Conservation (phyloP, 2,329 filamentous ascomycete species). For the Xylariaceae sp. region DNA sequence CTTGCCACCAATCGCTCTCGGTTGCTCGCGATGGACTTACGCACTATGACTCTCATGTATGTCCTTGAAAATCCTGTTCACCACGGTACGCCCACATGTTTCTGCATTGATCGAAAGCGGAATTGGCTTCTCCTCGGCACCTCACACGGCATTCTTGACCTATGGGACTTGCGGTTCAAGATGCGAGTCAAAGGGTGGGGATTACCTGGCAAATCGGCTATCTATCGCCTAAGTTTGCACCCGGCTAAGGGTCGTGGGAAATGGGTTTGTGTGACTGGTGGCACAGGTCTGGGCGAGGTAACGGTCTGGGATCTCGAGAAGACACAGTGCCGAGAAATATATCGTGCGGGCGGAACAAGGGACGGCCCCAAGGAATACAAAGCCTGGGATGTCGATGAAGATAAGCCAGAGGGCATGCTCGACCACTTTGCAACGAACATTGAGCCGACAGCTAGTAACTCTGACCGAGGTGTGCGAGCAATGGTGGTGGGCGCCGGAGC, state of each 20-base stretch:
- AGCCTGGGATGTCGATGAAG: conserved; percentile 85
- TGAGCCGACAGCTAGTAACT: conserved; percentile 51
- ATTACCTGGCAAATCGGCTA: conserved; percentile 72
- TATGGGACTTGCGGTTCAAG: conserved; percentile 96
- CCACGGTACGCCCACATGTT: conserved; percentile 87
- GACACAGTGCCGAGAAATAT: conserved; percentile 81
- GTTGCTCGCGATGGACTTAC: conserved; percentile 78
- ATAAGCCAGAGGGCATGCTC: conserved; percentile 81
- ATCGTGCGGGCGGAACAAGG: conserved; percentile 63
- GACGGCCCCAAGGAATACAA: conserved; percentile 66
- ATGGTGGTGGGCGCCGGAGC: conserved; percentile 69
- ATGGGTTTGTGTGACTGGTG: conserved; percentile 85
- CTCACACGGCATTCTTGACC: conserved; percentile 83
- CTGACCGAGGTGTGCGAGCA: conserved; percentile 59
- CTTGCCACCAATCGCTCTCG: conserved; percentile 83
- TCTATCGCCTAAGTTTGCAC: conserved; percentile 76
- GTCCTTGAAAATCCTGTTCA: conserved; percentile 81
- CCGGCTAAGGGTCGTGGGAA: conserved; percentile 73
- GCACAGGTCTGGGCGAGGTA: conserved; percentile 81
- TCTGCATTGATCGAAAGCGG: conserved; percentile 78
- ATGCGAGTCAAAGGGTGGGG: conserved; percentile 86
- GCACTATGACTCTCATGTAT: conserved; percentile 80
- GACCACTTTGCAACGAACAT: conserved; percentile 75
- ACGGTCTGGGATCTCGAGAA: conserved; percentile 96
- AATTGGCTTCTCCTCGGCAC: conserved; percentile 93